Conservation (phyloP, 164 flowering plant genomes). For the Echeveria elegans region DNA sequence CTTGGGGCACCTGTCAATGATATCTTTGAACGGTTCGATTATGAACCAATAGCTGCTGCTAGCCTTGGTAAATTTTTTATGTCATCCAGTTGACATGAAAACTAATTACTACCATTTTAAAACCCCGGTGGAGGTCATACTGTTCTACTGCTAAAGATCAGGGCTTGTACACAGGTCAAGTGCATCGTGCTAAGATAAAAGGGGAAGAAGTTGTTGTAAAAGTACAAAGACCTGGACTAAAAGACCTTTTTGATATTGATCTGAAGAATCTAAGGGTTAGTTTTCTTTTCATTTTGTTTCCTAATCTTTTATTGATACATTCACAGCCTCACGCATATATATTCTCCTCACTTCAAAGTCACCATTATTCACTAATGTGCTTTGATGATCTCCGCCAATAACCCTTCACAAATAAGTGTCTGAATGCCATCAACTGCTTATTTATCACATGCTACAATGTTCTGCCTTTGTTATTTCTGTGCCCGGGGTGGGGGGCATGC, state of each 20-base stretch:
- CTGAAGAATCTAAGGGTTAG: slow-evolving; percentile 89
- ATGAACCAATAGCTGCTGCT: slow-evolving; percentile 97
- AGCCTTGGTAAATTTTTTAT: slow-evolving; percentile 77
- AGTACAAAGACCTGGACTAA: slow-evolving; percentile 97
- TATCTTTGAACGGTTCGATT: slow-evolving; percentile 73
- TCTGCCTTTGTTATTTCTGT: neutral
- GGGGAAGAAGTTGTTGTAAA: slow-evolving; percentile 86
- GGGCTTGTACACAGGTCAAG: slow-evolving; percentile 60
- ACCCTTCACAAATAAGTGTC: neutral
- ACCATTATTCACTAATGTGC: neutral
- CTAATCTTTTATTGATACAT: neutral
- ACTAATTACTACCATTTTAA: neutral
- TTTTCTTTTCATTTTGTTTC: neutral
- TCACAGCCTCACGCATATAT: neutral
- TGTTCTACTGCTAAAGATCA: neutral
- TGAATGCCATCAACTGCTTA: neutral
- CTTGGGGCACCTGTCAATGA: slow-evolving; percentile 64
- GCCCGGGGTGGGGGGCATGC: neutral
- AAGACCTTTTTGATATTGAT: slow-evolving; percentile 94
- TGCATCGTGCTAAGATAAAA: slow-evolving; percentile 84
- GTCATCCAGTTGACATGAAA: neutral
- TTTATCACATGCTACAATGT: neutral
- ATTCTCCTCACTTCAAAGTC: neutral
- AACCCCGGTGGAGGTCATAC: neutral
- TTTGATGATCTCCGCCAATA: neutral